phyloP scores from a whole-genome alignment of 768 basidiomycete species.

The Fistulinella prunicolor region DNA sequence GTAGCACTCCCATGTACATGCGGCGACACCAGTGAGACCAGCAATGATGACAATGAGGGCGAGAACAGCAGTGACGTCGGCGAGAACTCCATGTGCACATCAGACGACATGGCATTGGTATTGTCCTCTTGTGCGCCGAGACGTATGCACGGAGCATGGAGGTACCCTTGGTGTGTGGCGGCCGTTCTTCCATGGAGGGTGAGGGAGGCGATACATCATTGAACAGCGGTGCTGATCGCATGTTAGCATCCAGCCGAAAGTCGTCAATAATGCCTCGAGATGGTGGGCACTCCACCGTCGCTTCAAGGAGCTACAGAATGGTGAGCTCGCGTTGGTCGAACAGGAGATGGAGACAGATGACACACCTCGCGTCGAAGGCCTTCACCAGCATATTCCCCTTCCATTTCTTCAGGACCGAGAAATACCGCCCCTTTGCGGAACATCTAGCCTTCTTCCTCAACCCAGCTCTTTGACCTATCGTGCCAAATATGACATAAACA shows the following conservation, averaged over 20 bases:
- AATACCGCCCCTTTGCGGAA: constrained; percentile 88
- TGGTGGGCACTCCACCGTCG: constrained; percentile 83
- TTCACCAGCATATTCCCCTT: constrained; percentile 85
- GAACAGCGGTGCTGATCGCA: constrained; percentile 8
- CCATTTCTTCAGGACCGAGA: constrained; percentile 82
- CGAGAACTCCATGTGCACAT: not conserved
- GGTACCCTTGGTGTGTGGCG: constrained; percentile 26
- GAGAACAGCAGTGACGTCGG: constrained; percentile 28
- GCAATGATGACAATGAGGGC: not conserved
- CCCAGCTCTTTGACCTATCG: constrained; percentile 69
- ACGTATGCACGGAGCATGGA: constrained; percentile 58
- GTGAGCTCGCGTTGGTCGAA: not conserved
- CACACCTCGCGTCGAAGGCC: constrained; percentile 77
- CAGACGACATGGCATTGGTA: not conserved
- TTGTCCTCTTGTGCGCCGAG: constrained; percentile 41
- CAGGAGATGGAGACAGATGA: not conserved
- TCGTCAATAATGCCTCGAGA: constrained; percentile 69
- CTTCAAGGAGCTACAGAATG: constrained; percentile 67
- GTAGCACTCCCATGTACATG: not conserved
- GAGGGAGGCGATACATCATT: constrained; percentile 18
- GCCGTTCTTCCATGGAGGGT: constrained; percentile 27
- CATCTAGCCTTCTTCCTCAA: constrained; percentile 94
- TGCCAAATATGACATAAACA: not conserved
- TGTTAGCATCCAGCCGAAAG: constrained; percentile 41
- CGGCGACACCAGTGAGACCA: constrained; percentile 15